Evolutionary conservation across 1,284 basidiomycete species (phyloP).

Genomic region (Apiotrichum veenhuisii): DNA sequence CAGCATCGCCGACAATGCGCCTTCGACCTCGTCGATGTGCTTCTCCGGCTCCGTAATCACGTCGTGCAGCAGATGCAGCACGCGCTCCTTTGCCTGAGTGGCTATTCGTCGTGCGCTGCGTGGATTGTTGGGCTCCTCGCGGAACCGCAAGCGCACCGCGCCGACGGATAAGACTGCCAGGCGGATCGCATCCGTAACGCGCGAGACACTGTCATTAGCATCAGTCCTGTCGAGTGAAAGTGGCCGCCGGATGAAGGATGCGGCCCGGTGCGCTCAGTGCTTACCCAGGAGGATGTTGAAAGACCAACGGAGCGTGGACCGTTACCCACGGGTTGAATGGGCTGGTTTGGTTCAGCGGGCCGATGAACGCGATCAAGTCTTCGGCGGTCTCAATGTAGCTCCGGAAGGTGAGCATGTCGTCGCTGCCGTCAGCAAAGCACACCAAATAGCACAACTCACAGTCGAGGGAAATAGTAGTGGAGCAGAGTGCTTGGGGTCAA

Average conservation of each 20-base stretch:
- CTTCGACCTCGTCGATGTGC: slow-evolving; percentile 31
- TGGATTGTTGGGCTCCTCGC: slow-evolving; percentile 29
- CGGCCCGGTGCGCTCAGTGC: slow-evolving; percentile 4
- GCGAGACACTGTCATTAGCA: slow-evolving; percentile 15
- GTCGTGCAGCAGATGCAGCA: slow-evolving; percentile 23
- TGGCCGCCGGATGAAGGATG: too few species aligned
- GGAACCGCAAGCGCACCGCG: slow-evolving; percentile 38
- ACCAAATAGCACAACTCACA: not conserved
- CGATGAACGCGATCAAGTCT: slow-evolving; percentile 41
- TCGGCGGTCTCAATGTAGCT: slow-evolving; percentile 39
- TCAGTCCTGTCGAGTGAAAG: too few species aligned
- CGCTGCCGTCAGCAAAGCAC: slow-evolving; percentile 17
- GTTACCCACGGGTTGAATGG: slow-evolving; percentile 45
- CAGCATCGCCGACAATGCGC: slow-evolving; percentile 37
- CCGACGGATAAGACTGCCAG: slow-evolving; percentile 40
- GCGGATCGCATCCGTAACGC: slow-evolving; percentile 38
- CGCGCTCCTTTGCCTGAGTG: slow-evolving; percentile 24
- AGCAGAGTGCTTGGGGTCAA: slow-evolving; percentile 5
- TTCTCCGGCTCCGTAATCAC: slow-evolving; percentile 21
- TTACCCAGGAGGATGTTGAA: slow-evolving; percentile 35
- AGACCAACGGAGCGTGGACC: slow-evolving; percentile 40
- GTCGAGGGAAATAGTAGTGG: slow-evolving; percentile 3
- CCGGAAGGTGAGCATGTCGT: slow-evolving; percentile 42
- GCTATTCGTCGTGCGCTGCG: slow-evolving; percentile 28
- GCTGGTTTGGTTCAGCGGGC: slow-evolving; percentile 18